Percentiles rank a stretch among this genome's conserved stretches.
phyloP scores from a whole-genome alignment of 2,329 filamentous ascomycete species.

The Diaporthe humulicola region DNA sequence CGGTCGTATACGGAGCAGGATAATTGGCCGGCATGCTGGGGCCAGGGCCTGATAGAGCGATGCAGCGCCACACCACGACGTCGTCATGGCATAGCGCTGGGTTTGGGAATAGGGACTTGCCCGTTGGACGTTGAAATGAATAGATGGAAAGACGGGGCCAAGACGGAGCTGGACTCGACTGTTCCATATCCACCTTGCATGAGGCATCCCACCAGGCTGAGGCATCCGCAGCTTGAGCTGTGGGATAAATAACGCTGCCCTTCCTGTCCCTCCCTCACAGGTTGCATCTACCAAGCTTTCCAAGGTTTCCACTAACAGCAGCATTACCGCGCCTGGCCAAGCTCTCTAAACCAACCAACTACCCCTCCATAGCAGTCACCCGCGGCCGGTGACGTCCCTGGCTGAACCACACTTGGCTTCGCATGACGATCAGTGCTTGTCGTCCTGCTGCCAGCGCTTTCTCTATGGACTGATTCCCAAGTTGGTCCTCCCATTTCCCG shows the following conservation, averaged over 20 bases:
- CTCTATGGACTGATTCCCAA: slow-evolving; percentile 22
- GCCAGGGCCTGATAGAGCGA: background rate
- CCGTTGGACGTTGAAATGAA: background rate
- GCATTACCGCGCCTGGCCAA: background rate
- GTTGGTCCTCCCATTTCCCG: background rate
- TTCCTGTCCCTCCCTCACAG: background rate
- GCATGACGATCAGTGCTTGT: slow-evolving; percentile 16
- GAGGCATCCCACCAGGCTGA: background rate
- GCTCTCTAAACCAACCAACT: slow-evolving; percentile 1
- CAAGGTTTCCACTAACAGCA: slow-evolving; percentile 26
- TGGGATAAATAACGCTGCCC: background rate
- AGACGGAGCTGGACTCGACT: slow-evolving; percentile 7
- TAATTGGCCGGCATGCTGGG: slow-evolving; percentile 9
- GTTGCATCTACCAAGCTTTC: slow-evolving; percentile 21
- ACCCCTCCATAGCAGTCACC: slow-evolving; percentile 17
- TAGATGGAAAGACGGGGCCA: background rate
- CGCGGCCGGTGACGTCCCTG: slow-evolving; percentile 27
- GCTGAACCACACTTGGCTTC: slow-evolving; percentile 3
- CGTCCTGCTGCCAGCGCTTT: background rate
- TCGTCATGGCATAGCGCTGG: background rate
- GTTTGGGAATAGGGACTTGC: slow-evolving; percentile 2
- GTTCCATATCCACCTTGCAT: slow-evolving; percentile 12
- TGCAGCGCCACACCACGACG: slow-evolving; percentile 18
- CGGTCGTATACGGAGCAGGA: background rate
- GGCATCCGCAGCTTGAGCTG: background rate